These are phyloP conservation scores for Picea sitchensis DNA, from an alignment of 75 land plant genomes.

Conservation along the genomic window DNA sequence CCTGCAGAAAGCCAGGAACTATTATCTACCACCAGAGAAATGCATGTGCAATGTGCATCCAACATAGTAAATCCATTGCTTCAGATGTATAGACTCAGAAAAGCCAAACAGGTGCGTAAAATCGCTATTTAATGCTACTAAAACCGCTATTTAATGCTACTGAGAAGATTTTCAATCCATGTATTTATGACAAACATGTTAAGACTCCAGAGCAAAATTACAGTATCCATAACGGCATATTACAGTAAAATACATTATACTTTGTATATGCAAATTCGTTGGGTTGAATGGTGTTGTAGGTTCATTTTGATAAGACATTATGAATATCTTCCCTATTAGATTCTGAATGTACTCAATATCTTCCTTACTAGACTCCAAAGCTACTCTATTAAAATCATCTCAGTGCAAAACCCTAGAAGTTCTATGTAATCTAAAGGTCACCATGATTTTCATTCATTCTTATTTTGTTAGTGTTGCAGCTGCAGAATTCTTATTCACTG, in stretches of 20 bases:
- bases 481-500: neutral
- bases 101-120: neutral
- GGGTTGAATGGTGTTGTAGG: no score
- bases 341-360: no score
- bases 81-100: neutral
- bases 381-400: neutral
- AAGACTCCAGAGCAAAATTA: neutral
- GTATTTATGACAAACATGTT: neutral
- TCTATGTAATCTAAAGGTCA: neutral
- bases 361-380: neutral
- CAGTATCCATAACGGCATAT: neutral
- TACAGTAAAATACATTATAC: neutral
- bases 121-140: neutral
- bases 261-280: no score
- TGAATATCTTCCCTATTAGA: no score
- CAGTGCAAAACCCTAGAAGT: neutral
- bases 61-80: neutral
- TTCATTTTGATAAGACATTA: no score
- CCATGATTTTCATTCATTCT: no score
- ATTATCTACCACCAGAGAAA: neutral
- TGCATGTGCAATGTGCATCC: no score
- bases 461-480: neutral
- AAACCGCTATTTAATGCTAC: neutral
- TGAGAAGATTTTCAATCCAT: neutral
- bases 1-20: conserved; percentile 43